phyloP scores from a whole-genome alignment of 768 basidiomycete genomes.

The Kwoniella europaea region DNA sequence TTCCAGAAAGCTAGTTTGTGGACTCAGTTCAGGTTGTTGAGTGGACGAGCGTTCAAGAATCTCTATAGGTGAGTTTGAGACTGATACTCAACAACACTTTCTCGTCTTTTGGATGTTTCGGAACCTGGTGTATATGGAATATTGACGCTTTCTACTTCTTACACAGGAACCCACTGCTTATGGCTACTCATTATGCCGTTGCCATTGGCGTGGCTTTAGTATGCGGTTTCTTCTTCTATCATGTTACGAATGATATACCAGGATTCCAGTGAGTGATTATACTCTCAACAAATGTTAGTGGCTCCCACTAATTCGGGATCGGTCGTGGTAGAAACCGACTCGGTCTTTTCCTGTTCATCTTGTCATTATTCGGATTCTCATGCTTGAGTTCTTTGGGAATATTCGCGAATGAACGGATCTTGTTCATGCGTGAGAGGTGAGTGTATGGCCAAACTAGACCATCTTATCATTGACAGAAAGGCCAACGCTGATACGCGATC shows the following conservation, averaged over 20 bases:
- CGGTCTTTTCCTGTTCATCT: slow-evolving; percentile 95
- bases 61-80: slow-evolving; percentile 68
- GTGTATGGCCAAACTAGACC: slow-evolving; percentile 27
- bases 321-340: slow-evolving; percentile 53
- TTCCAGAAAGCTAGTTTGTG: slow-evolving; percentile 77
- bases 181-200: slow-evolving; percentile 87
- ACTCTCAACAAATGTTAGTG: background rate
- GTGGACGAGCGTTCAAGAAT: slow-evolving; percentile 97
- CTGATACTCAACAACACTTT: background rate
- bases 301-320: background rate
- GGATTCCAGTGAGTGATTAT: slow-evolving; percentile 90
- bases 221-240: slow-evolving; percentile 90
- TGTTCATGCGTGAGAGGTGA: slow-evolving; percentile 98
- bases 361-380: slow-evolving; percentile 96
- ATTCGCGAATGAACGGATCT: slow-evolving; percentile 90
- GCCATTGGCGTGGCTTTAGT: slow-evolving; percentile 84
- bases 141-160: background rate
- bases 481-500: background rate
- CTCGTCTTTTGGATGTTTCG: background rate
- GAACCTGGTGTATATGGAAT: background rate
- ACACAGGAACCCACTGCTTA: slow-evolving; percentile 74
- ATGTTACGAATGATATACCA: slow-evolving; percentile 88
- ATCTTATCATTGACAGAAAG: too few species aligned
- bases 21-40: slow-evolving; percentile 92
- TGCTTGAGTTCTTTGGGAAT: slow-evolving; percentile 90